Evolutionary conservation across 768 basidiomycete species (phyloP), one percentile per base, ranked within the genome.

Genomic region (Tylopilus sp.): DNA sequence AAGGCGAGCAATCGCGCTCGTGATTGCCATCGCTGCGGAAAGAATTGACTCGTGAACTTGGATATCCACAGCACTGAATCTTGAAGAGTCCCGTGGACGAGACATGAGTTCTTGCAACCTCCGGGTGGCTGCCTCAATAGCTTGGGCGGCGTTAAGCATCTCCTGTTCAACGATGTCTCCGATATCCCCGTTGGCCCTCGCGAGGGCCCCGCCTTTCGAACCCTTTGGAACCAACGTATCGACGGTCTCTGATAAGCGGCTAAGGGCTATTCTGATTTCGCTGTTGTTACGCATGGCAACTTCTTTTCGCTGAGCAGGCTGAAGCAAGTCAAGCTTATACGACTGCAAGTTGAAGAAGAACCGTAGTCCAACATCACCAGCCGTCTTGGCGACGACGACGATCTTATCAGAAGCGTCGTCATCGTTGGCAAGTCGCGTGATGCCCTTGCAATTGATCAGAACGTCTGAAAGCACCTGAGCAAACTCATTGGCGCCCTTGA

Each of bases 31-130:
- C 6, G 97, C 92, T 9, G 96, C 87, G 14, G 87, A 77, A 38
- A 99, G 83, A 66, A 99, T 99, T 13, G 97, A 91, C 69, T 99
- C 97, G 76, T 99, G 97, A 41, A 99, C 96, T 71, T 98, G 91
- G 5, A 98, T 70, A 67, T 99, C 96, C 50, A 98, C 80, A 8
- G 92, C 89, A 55, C 84, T 92, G 78, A 87, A 92, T 48, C 91
- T 84, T n/a, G 78, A 78, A 1, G 87, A 82, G 70, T 97, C 93
- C 54, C 86, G 87, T 5, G 94, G 94, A 26, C 94, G 87, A 24
- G 86, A 76, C 81, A 98, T 97, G 67, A 99, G 86, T 59, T 87
- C 81, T 69, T 96, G 91, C 25, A 99, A 72, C 37, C 93, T 88
- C 66, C 84, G 81, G 1, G 95, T 98, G 10, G 97, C 97, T 25